Percentiles rank a stretch among this genome's conserved stretches.
Evolutionary conservation across 1,284 basidiomycete genomes (phyloP).

Genomic region (Fomitopsis pinicola): DNA sequence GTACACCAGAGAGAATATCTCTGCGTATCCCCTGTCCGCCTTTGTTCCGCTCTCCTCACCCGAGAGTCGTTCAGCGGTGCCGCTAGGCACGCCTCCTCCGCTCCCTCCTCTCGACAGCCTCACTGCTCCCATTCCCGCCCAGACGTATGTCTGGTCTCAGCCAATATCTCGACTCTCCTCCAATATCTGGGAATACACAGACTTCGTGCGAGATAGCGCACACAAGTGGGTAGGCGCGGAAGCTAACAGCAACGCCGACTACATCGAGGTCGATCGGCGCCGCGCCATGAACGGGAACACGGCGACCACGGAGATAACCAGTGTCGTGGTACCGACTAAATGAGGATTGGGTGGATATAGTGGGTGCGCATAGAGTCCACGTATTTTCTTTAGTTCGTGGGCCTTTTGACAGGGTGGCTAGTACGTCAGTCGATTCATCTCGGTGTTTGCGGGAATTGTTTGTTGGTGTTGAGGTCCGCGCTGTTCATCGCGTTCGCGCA

Average conservation of each 20-base stretch:
- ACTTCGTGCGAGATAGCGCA: slow-evolving; percentile 65
- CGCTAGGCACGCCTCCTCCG: slow-evolving; percentile 33
- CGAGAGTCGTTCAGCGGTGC: slow-evolving; percentile 28
- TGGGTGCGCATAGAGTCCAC: too few species aligned
- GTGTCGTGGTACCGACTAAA: slow-evolving; percentile 5
- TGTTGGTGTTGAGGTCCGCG: too few species aligned
- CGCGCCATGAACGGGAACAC: slow-evolving; percentile 24
- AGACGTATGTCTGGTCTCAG: slow-evolving; percentile 72
- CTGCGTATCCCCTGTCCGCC: slow-evolving; percentile 49
- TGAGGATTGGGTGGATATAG: too few species aligned
- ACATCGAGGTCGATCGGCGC: slow-evolving; percentile 43
- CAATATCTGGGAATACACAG: slow-evolving; percentile 72
- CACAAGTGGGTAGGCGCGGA: slow-evolving; percentile 64
- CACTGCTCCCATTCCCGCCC: slow-evolving; percentile 36
- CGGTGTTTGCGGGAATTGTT: too few species aligned
- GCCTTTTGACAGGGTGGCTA: too few species aligned
- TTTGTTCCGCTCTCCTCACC: slow-evolving; percentile 28
- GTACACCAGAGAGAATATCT: slow-evolving; percentile 56
- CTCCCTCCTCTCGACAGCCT: slow-evolving; percentile 36
- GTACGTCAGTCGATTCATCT: too few species aligned
- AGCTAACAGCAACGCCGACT: slow-evolving; percentile 32
- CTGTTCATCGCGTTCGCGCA: too few species aligned
- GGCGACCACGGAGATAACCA: slow-evolving; percentile 12
- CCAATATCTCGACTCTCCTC: slow-evolving; percentile 44
- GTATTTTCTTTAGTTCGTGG: too few species aligned